A percentile compares a stretch with the other conserved stretches of the same genome.
Evolutionary conservation across 352 stramenopile genomes (phyloP).

Genomic region (Pythium rhizo-oryzae): DNA sequence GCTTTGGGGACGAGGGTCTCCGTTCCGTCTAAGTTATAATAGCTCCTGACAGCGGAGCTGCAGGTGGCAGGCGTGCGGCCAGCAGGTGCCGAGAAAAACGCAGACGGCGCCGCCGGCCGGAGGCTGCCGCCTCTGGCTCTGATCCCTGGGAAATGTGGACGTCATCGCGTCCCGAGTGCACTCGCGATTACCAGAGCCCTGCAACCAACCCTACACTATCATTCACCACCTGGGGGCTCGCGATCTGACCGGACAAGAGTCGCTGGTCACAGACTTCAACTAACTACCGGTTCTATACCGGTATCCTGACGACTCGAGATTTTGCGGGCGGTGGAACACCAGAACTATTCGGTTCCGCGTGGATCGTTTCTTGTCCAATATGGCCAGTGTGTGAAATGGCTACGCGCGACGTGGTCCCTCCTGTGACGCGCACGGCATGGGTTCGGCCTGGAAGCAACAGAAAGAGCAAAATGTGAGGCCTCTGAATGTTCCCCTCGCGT

Average conservation of each 20-base stretch:
- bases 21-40: too few species aligned
- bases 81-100: neutral
- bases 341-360: conserved; percentile 11
- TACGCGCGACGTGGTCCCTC: conserved; percentile 1
- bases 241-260: neutral
- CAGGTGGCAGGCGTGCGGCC: neutral
- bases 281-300: neutral
- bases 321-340: neutral
- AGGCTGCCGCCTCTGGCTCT: neutral
- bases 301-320: neutral
- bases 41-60: too few species aligned
- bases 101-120: neutral
- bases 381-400: conserved; percentile 15
- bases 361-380: neutral
- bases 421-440: conserved; percentile 8
- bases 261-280: neutral
- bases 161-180: neutral
- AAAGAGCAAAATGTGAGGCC: too few species aligned
- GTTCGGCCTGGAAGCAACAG: neutral
- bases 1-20: too few species aligned
- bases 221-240: neutral
- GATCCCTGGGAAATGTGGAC: neutral
- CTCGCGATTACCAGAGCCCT: neutral
- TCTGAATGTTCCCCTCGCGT: neutral
- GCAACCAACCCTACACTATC: too few species aligned